Evolutionary conservation across 2,329 filamentous ascomycete species (phyloP).

Genomic region (Dissoconium aciculare): DNA sequence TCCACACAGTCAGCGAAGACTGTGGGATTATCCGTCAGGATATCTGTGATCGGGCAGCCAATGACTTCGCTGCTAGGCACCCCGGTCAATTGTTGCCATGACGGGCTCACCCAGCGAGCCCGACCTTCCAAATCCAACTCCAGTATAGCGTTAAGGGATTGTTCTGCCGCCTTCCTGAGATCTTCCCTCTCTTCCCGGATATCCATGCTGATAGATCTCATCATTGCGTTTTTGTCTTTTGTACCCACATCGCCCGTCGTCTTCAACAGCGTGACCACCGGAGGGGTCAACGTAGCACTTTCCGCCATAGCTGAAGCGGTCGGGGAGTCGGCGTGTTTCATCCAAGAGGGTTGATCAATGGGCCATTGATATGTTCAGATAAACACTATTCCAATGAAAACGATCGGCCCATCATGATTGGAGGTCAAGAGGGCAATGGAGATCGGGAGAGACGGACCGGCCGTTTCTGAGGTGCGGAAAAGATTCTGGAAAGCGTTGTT

Average conservation of each 20-base stretch:
- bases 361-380: no score
- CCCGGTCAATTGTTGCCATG: constrained; percentile 86
- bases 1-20: constrained; percentile 74
- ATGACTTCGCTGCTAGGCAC: constrained; percentile 57
- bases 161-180: constrained; percentile 85
- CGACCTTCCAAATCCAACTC: constrained; percentile 81
- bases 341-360: no score
- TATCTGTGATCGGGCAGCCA: constrained; percentile 62
- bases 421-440: no score
- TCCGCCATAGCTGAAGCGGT: no score
- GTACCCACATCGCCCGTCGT: constrained; percentile 16
- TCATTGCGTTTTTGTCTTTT: constrained; percentile 28
- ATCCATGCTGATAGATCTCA: constrained; percentile 62
- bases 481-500: no score
- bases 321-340: no score
- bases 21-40: constrained; percentile 65
- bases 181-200: constrained; percentile 90
- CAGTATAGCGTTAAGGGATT: constrained; percentile 90
- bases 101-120: constrained; percentile 91
- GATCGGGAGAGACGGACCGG: no score
- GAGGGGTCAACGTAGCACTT: constrained; percentile 26
- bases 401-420: no score
- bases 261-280: constrained; percentile 30
- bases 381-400: no score
- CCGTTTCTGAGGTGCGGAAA: no score